Percentiles rank a stretch among this genome's conserved stretches.
phyloP scores from a whole-genome alignment of 176 grass and related monocot species.

The Raddia distichophylla region DNA sequence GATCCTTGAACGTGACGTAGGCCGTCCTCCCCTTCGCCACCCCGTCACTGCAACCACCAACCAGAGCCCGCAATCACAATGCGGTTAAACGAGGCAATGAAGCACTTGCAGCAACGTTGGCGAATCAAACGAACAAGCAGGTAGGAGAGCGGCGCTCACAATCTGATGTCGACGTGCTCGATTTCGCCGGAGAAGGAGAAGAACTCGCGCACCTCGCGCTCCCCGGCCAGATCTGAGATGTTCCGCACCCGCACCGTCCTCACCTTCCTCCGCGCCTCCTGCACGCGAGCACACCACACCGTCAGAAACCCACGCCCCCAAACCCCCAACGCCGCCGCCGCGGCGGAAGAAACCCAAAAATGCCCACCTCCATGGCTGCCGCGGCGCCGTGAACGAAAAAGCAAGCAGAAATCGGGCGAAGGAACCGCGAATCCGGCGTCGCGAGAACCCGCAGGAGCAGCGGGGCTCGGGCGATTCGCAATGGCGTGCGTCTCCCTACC shows the following conservation, averaged over 20 bases:
- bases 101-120: neutral
- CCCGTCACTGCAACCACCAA: conserved; percentile 53
- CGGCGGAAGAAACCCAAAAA: neutral
- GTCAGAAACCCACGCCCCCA: neutral
- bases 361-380: conserved; percentile 58
- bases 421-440: neutral
- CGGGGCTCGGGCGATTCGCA: conserved; percentile 32
- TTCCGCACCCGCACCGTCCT: conserved; percentile 87
- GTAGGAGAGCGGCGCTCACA: conserved; percentile 25
- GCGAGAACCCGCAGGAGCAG: neutral
- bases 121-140: neutral
- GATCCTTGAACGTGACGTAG: conserved; percentile 90
- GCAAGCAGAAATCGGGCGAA: neutral
- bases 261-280: conserved; percentile 44
- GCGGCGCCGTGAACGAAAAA: neutral
- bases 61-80: conserved; percentile 15
- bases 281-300: neutral
- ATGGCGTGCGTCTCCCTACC: conserved; percentile 37
- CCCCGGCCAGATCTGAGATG: conserved; percentile 93
- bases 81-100: neutral
- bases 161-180: conserved; percentile 78
- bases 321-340: neutral
- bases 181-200: conserved; percentile 99
- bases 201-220: conserved; percentile 97
- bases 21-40: conserved; percentile 61